Percentiles rank a stretch among this genome's conserved stretches.
phyloP scores from a whole-genome alignment of 192 early-diverging fungal species.

The Umbelopsis isabellina region DNA sequence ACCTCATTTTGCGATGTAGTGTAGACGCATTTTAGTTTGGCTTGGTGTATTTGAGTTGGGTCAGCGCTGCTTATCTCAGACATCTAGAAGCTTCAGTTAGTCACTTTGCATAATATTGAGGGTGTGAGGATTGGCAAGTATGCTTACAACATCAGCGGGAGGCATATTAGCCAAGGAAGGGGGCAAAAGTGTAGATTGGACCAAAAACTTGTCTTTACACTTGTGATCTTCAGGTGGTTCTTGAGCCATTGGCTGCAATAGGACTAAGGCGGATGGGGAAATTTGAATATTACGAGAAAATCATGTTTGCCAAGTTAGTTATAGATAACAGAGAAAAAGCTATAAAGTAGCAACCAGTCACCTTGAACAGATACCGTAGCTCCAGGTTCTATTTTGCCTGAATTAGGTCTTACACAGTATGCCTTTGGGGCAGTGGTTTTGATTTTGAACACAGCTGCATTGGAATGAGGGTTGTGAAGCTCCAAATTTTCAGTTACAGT shows the following conservation, averaged over 20 bases:
- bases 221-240: slow-evolving; percentile 78
- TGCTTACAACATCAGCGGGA: slow-evolving; percentile 17
- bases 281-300: slow-evolving; percentile 3
- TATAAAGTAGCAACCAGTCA: slow-evolving; percentile 33
- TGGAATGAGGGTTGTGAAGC: slow-evolving; percentile 68
- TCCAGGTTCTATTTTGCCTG: slow-evolving; percentile 76
- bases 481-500: slow-evolving; percentile 58
- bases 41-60: slow-evolving; percentile 12
- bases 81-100: background rate
- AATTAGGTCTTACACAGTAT: slow-evolving; percentile 95
- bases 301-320: background rate
- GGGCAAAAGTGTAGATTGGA: slow-evolving; percentile 84
- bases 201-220: slow-evolving; percentile 96
- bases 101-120: too few relatives aligned
- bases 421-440: slow-evolving; percentile 99
- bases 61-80: slow-evolving; percentile 1
- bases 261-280: slow-evolving; percentile 50
- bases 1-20: background rate
- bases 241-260: slow-evolving; percentile 90
- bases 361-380: slow-evolving; percentile 74
- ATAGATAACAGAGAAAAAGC: background rate
- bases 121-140: too few relatives aligned
- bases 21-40: slow-evolving; percentile 11
- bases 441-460: slow-evolving; percentile 90
- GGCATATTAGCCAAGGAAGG: slow-evolving; percentile 35